Conservation (phyloP, 495 filamentous ascomycete species). For the Penicillium nucicola region DNA sequence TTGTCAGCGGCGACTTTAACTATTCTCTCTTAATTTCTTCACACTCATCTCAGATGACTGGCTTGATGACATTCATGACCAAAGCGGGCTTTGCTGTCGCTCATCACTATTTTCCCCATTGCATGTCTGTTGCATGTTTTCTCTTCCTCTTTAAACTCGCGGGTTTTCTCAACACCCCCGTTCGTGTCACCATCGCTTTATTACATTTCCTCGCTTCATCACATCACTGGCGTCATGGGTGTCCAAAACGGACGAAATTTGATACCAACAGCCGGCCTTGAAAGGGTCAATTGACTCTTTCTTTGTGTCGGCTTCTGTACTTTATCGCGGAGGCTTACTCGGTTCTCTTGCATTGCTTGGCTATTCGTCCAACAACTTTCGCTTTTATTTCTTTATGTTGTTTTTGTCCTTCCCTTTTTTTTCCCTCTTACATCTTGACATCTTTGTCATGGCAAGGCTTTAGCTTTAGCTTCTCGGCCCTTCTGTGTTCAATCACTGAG, state of each 20-base stretch:
- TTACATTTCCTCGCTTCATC: slow-evolving; percentile 17
- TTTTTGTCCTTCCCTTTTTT: slow-evolving; percentile 6
- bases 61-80: slow-evolving; percentile 38
- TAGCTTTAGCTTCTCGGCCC: slow-evolving; percentile 19
- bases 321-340: slow-evolving; percentile 19
- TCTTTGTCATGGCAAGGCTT: slow-evolving; percentile 8
- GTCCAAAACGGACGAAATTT: slow-evolving; percentile 18
- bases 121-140: slow-evolving; percentile 9
- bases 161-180: slow-evolving; percentile 10
- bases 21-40: slow-evolving; percentile 15
- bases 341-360: slow-evolving; percentile 10
- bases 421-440: slow-evolving; percentile 13
- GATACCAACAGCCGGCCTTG: slow-evolving; percentile 2
- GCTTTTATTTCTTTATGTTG: slow-evolving; percentile 9
- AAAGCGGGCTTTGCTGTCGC: slow-evolving; percentile 50
- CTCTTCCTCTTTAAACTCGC: slow-evolving; percentile 9
- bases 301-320: slow-evolving; percentile 20
- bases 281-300: not conserved
- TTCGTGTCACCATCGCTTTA: slow-evolving; percentile 3
- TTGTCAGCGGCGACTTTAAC: slow-evolving; percentile 5
- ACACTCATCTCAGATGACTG: slow-evolving; percentile 24
- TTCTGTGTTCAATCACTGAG: slow-evolving; percentile 1
- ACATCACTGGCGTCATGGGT: slow-evolving; percentile 25
- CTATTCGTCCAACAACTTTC: slow-evolving; percentile 10
- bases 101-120: slow-evolving; percentile 15